These are phyloP conservation scores for Pulveroboletus sp. DNA, from an alignment of 768 basidiomycete genomes.

Conservation along the genomic window DNA sequence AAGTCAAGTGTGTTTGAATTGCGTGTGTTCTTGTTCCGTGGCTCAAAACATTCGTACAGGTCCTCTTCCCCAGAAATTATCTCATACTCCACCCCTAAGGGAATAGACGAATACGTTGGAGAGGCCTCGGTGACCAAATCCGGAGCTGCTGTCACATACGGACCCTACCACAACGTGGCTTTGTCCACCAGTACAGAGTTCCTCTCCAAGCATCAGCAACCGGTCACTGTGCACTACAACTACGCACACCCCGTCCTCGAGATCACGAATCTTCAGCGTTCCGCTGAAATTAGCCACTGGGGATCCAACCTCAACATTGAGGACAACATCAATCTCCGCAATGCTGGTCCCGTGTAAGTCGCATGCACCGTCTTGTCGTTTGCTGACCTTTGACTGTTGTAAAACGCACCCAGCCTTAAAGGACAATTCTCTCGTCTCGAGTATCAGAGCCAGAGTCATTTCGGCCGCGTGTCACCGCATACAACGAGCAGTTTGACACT, in stretches of 20 bases:
- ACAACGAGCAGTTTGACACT: conserved; percentile 71
- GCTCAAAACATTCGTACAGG: conserved; percentile 37
- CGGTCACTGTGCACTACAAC: conserved; percentile 71
- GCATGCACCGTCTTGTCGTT: background rate
- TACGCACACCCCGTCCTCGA: conserved; percentile 81
- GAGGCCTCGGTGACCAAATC: conserved; percentile 67
- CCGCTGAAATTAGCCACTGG: conserved; percentile 95
- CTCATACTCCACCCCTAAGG: conserved; percentile 66
- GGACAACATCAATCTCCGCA: conserved; percentile 81
- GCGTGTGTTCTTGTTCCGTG: background rate
- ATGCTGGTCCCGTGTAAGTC: conserved; percentile 85
- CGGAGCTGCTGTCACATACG: conserved; percentile 81
- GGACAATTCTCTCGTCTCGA: conserved; percentile 93
- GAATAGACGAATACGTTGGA: conserved; percentile 53
- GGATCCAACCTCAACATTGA: conserved; percentile 91
- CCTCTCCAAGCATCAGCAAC: conserved; percentile 57
- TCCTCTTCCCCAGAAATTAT: conserved; percentile 66
- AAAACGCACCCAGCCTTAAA: conserved; percentile 60
- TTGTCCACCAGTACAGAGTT: conserved; percentile 56
- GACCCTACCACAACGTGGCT: conserved; percentile 78
- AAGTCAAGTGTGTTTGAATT: conserved; percentile 62
- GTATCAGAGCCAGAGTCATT: conserved; percentile 74
- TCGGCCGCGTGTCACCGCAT: conserved; percentile 62
- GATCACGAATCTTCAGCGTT: conserved; percentile 64
- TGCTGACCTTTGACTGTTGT: background rate